phyloP scores from a whole-genome alignment of 192 early-diverging fungal species.

The Gigaspora rosea region DNA sequence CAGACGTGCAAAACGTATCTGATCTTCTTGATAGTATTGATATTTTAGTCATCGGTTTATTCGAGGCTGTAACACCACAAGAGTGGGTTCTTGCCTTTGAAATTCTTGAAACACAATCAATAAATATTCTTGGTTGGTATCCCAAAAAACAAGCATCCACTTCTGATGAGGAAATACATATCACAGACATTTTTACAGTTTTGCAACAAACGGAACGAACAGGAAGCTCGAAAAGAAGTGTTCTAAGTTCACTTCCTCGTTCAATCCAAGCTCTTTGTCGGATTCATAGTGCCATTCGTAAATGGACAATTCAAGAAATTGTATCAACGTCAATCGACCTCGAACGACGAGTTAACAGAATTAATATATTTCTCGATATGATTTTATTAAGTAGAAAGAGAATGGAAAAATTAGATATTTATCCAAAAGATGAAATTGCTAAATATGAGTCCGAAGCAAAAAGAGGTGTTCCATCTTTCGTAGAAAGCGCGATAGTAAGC shows the following conservation, averaged over 20 bases:
- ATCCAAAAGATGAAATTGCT: conserved; percentile 16
- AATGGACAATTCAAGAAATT: conserved; percentile 68
- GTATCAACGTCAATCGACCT: conserved; percentile 48
- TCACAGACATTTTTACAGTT: conserved; percentile 67
- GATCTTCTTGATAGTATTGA: conserved; percentile 27
- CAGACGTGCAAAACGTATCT: neutral
- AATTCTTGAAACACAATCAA: conserved; percentile 49
- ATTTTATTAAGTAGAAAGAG: conserved; percentile 52
- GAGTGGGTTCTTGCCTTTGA: conserved; percentile 56
- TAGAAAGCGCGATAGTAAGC: conserved; percentile 68
- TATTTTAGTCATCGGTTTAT: conserved; percentile 38
- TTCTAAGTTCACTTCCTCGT: conserved; percentile 61
- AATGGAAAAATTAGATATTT: conserved; percentile 36
- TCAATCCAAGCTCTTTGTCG: conserved; percentile 66
- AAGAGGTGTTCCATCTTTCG: conserved; percentile 62
- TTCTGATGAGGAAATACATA: conserved; percentile 60
- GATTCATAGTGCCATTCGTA: conserved; percentile 67
- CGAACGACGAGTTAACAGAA: conserved; percentile 53
- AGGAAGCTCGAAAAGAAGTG: conserved; percentile 50
- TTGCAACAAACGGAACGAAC: conserved; percentile 54
- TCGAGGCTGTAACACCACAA: conserved; percentile 40
- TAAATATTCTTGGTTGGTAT: conserved; percentile 50
- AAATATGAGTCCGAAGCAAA: conserved; percentile 18
- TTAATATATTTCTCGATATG: conserved; percentile 65
- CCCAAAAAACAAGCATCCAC: conserved; percentile 33